Base-by-base conservation (phyloP, 2,329 filamentous ascomycete genomes). In the Hortaea werneckii region DNA sequence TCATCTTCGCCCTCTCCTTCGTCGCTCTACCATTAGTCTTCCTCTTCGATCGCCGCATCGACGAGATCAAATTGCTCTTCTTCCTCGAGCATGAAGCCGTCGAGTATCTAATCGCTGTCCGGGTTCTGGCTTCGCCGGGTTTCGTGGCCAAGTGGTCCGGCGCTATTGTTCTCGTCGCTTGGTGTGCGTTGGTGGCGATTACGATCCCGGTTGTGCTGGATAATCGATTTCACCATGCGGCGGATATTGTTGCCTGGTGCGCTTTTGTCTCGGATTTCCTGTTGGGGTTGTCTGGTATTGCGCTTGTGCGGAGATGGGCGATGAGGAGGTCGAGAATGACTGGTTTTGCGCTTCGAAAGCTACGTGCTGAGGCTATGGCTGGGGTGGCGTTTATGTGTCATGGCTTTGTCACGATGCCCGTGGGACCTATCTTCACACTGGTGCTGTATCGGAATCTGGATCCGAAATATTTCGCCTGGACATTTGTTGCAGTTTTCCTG, bases 41-140 rank as follows among this genome's bases (percentile, higher is more conserved):
- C 43, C 43, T 54, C 5, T 13, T 41, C 5, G 42, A 52, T 12
- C 26, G 42, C 7, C 28, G 43, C 28, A 43, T 50, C 13, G 50
- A 51, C 12, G n/a, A 29, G 4, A 26, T 44, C 5, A 52, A 50
- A 37, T 37, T 52, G 4, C 49, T 42, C 11, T 48, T 50, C 45
- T 54, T 54, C 41, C 50, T 50, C 29, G 51, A 54, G 40, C 50
- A 52, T 41, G 49, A 46, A 26, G 47, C 47, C 13, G 39, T 52
- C 27, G 48, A 53, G 40, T 44, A 35, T 35, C 28, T 51, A 10
- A 46, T 53, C 35, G 44, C 46, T 6, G 29, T 48, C 5, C 44
- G 47, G 20, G 49, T 51, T 5, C 42, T 53, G 9, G 40, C 47
- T 10, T 46, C 49, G 0, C 26, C 40, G 27, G 37, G 28, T 3